A percentile compares a stretch with the other conserved stretches of the same genome.
Conservation (phyloP, 2,329 filamentous ascomycete genomes). For the Parastagonospora nodorum region DNA sequence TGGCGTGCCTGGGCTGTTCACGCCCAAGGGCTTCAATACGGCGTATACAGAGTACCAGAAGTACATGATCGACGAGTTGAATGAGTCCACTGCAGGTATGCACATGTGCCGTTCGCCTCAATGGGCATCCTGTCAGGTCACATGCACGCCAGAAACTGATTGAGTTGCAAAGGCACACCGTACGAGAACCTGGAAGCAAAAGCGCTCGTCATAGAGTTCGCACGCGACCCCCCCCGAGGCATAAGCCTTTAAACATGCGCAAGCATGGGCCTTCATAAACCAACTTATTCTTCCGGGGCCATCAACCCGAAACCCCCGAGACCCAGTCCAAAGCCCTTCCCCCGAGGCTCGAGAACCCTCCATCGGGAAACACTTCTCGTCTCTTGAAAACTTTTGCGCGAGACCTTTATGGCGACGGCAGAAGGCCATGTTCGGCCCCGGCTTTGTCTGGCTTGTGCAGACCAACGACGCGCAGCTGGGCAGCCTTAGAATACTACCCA, state of each 20-base stretch:
- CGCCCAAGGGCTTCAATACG: conserved; percentile 69
- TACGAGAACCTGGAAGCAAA: conserved; percentile 66
- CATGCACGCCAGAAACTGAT: conserved; percentile 5
- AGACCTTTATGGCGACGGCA: conserved; percentile 80
- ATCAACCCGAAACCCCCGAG: conserved; percentile 46
- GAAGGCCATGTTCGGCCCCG: conserved; percentile 92
- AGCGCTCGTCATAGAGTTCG: conserved; percentile 73
- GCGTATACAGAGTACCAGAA: conserved; percentile 85
- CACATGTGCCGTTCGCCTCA: conserved; percentile 59
- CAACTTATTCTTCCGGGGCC: conserved; percentile 76
- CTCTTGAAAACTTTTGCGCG: conserved; percentile 79
- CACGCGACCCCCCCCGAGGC: conserved; percentile 81
- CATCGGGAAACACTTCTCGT: conserved; percentile 76
- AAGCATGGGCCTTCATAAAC: conserved; percentile 94
- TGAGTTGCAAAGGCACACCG: conserved; percentile 61
- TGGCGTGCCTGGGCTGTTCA: conserved; percentile 74
- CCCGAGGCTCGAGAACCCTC: conserved; percentile 61
- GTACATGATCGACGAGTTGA: conserved; percentile 75
- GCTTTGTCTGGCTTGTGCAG: conserved; percentile 91
- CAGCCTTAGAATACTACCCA: conserved; percentile 73
- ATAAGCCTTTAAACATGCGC: conserved; percentile 93
- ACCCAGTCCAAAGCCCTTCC: conserved; percentile 31
- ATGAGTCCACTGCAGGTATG: conserved; percentile 73
- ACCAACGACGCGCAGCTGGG: conserved; percentile 51
- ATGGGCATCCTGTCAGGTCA: neutral